Evolutionary conservation across 1,139 yeast genomes (phyloP), one percentile per base, ranked within the genome.

Genomic region (Diutina mesorugosa): DNA sequence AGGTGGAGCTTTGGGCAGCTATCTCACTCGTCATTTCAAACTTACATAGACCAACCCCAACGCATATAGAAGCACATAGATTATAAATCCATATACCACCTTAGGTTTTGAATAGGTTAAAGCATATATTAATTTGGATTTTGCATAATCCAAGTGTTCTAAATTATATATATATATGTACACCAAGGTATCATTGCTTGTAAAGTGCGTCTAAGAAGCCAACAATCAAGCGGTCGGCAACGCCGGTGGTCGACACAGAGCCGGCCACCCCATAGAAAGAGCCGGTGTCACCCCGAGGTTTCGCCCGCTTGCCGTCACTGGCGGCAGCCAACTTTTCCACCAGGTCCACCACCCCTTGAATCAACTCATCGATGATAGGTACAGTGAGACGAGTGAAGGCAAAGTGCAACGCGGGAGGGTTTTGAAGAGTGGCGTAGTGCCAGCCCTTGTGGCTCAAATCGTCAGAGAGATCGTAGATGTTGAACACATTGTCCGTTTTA

Each of bases 231-330:
- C 79, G 76, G 60, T 87, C 95, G 4, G 91, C 97, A n/a, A 93
- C 84, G 1, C 96, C 95, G 0, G 84, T 79, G 0, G 97, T 89
- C 59, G 80, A 74, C 45, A 93, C 81, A 65, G 93, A 87, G 6
- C 97, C 97, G 0, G 98, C 98, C 55, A 91, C 95, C 61, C 99
- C 98, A 66, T 93, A 93, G 56, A 93, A 67, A 1, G 95, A 96
- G 26, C 96, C 93, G 2, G 96, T 89, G 58, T 83, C 87, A 52
- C 86, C 70, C 21, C 57, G 59, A 12, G 60, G 53, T 14, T 47
- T 47, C 10, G 51, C 35, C 10, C 41, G 41, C 51, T 47, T 47
- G 29, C 51, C 51, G 14, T 47, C 51, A 1, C 68, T 63, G 1
- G 60, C 62, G 16, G 63, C 59, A 26, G 45, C 58, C 38, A 57